These are phyloP conservation scores for Globisporangium megalacanthum DNA, from an alignment of 352 stramenopile species.

Conservation along the genomic window DNA sequence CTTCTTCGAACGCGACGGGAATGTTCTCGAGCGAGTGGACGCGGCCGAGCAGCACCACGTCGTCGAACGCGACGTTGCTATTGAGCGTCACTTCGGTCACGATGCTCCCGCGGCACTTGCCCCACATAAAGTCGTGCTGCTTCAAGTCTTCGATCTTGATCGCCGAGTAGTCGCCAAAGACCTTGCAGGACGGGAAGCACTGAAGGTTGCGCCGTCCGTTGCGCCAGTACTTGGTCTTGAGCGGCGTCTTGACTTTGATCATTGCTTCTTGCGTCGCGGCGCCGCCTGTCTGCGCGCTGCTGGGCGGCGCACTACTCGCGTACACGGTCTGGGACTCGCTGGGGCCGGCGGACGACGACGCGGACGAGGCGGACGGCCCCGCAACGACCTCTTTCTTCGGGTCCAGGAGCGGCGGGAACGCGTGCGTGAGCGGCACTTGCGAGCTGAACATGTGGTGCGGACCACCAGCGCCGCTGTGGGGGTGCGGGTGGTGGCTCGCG, in stretches of 20 bases:
- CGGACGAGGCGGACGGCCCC: background rate
- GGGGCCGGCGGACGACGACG: background rate
- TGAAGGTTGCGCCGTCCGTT: conserved; percentile 88
- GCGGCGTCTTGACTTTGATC: conserved; percentile 83
- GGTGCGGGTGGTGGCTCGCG: conserved; percentile 16
- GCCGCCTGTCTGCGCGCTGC: background rate
- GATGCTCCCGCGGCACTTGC: conserved; percentile 80
- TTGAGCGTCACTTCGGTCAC: conserved; percentile 82
- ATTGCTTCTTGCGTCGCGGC: conserved; percentile 64
- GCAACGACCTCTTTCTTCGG: conserved; percentile 29
- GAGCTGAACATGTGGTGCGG: conserved; percentile 14
- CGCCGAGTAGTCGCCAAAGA: conserved; percentile 88
- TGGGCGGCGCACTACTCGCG: conserved; percentile 3
- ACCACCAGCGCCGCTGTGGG: conserved; percentile 18
- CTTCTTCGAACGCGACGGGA: conserved; percentile 78
- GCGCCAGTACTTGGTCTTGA: conserved; percentile 88
- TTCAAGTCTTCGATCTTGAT: conserved; percentile 88
- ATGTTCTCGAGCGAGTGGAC: conserved; percentile 85
- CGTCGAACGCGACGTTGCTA: conserved; percentile 74
- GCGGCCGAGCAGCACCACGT: conserved; percentile 71
- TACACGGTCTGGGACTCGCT: background rate
- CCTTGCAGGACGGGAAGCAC: conserved; percentile 86
- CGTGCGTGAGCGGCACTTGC: conserved; percentile 31
- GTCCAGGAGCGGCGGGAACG: conserved; percentile 57
- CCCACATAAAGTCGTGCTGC: conserved; percentile 89